A percentile compares a stretch with the other conserved stretches of the same genome.
Conservation (phyloP, 2,329 filamentous ascomycete species). For the Podosphaera xanthii region DNA sequence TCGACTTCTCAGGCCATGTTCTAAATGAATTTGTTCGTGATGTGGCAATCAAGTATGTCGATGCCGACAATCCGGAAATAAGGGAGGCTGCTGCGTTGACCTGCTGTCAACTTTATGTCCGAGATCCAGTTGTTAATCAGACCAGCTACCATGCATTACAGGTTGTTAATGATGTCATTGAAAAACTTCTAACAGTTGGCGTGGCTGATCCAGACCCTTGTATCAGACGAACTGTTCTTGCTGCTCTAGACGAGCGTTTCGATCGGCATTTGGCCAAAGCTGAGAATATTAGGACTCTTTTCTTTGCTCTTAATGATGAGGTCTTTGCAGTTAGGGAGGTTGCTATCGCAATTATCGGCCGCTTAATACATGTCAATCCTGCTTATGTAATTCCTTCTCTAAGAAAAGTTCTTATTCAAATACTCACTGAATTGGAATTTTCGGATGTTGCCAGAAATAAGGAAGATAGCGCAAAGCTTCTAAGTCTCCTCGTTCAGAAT, state of each 20-base stretch:
- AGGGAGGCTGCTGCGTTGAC: constrained; percentile 86
- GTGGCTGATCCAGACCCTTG: constrained; percentile 78
- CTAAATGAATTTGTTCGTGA: constrained; percentile 97
- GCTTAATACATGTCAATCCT: constrained; percentile 73
- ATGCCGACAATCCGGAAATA: constrained; percentile 84
- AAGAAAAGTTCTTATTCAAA: constrained; percentile 83
- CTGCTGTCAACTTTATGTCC: constrained; percentile 91
- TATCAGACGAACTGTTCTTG: constrained; percentile 72
- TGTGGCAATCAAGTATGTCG: constrained; percentile 92
- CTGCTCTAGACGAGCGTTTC: constrained; percentile 78
- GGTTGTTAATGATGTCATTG: constrained; percentile 92
- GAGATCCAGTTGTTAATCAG: constrained; percentile 93
- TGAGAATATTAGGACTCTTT: constrained; percentile 87
- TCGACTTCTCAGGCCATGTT: constrained; percentile 81
- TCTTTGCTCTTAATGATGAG: constrained; percentile 89
- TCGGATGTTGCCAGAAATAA: constrained; percentile 86
- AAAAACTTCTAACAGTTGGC: constrained; percentile 83
- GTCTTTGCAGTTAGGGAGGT: constrained; percentile 82
- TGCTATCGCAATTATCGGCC: constrained; percentile 86
- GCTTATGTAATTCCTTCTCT: constrained; percentile 94
- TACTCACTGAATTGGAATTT: constrained; percentile 89
- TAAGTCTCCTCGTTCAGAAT: constrained; percentile 81
- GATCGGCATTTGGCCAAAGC: constrained; percentile 93
- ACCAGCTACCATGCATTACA: constrained; percentile 92
- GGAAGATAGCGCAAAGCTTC: constrained; percentile 82